Conservation (phyloP, 192 early-diverging fungal species). For the Phycomyces nitens region DNA sequence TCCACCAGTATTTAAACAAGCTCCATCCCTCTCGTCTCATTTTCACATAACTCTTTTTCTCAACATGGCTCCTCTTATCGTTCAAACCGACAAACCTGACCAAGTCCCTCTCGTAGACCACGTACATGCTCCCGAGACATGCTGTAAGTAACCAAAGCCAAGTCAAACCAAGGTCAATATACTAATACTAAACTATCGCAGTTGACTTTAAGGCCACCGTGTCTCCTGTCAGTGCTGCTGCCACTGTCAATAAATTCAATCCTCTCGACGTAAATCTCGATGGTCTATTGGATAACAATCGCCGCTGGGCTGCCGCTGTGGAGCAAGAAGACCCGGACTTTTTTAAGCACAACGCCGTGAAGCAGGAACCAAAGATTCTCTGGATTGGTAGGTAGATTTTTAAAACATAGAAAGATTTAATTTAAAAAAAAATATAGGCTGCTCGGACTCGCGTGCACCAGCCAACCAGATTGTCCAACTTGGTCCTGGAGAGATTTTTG, state of each 20-base stretch:
- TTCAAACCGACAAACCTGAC: too few species aligned
- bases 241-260: constrained; percentile 23
- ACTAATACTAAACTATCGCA: too few species aligned
- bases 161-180: too few species aligned
- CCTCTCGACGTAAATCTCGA: constrained; percentile 21
- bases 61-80: too few species aligned
- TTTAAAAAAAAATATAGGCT: constrained; percentile 57
- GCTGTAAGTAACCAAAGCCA: too few species aligned
- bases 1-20: too few species aligned
- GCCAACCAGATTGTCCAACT: constrained; percentile 70
- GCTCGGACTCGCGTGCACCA: constrained; percentile 91
- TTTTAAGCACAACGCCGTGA: constrained; percentile 64
- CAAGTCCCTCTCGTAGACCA: too few species aligned
- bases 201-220: too few species aligned
- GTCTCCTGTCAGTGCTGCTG: background rate
- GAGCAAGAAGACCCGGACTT: constrained; percentile 61
- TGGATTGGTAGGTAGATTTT: constrained; percentile 70
- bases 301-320: constrained; percentile 56
- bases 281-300: constrained; percentile 54
- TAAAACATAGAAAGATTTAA: background rate
- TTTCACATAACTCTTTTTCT: too few species aligned
- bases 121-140: too few species aligned
- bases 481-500: constrained; percentile 86
- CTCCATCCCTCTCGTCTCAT: too few species aligned
- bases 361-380: constrained; percentile 80